phyloP scores from a whole-genome alignment of 352 stramenopile genomes.

The Bremia lactucae region DNA sequence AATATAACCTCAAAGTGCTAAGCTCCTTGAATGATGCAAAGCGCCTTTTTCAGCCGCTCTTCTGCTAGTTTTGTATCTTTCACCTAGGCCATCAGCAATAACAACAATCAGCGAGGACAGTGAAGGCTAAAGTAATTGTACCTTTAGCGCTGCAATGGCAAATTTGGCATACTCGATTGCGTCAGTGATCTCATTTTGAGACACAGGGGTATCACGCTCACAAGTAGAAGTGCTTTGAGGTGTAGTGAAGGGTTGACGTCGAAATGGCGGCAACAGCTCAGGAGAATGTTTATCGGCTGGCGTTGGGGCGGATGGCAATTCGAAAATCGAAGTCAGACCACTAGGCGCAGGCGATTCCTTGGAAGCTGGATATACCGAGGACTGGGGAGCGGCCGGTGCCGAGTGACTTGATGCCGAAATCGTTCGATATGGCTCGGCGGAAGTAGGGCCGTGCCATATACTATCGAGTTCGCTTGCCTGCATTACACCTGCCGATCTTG shows the following conservation, averaged over 20 bases:
- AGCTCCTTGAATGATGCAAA: constrained; percentile 52
- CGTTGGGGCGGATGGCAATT: background rate
- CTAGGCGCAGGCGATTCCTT: background rate
- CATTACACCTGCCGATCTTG: constrained; percentile 22
- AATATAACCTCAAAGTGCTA: constrained; percentile 5
- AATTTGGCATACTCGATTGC: constrained; percentile 80
- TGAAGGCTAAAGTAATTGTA: constrained; percentile 6
- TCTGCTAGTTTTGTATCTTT: constrained; percentile 75
- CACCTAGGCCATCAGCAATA: constrained; percentile 28
- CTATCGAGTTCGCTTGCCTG: constrained; percentile 20
- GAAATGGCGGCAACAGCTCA: constrained; percentile 8
- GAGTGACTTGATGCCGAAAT: constrained; percentile 10
- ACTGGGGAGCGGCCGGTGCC: constrained; percentile 6
- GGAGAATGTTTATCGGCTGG: constrained; percentile 1
- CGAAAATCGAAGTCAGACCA: background rate
- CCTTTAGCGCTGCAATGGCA: constrained; percentile 69
- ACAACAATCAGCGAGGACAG: background rate
- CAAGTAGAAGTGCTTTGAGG: constrained; percentile 14
- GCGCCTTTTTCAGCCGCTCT: constrained; percentile 66
- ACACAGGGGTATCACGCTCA: constrained; percentile 28
- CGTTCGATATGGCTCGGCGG: background rate
- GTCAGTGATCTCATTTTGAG: constrained; percentile 70
- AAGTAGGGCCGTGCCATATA: constrained; percentile 9
- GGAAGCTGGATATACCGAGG: constrained; percentile 8
- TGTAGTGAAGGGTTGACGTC: constrained; percentile 11